Evolutionary conservation across 306 rosid species (phyloP), one percentile per base, ranked within the genome.

Genomic region (Cercis canadensis): DNA sequence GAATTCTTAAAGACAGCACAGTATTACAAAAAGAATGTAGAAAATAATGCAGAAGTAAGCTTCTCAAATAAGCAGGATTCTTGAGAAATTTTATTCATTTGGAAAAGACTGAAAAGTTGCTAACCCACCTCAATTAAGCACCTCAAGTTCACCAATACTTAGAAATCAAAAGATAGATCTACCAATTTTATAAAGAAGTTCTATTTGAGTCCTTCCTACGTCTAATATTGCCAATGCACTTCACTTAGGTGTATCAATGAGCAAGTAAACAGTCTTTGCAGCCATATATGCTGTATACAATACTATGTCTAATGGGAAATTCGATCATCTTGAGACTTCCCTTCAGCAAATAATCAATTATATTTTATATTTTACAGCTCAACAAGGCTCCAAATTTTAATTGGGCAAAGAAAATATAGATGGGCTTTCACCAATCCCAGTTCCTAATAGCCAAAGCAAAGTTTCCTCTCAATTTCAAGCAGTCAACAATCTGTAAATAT

Each of bases 1-100:
- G 82, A 76, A 81, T 54, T n/a, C 68, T 76, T 76, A 53, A 76
- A 81, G 65, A 52, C 2, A 12, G 18, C 60, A 33, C 46, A 12
- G 18, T 6, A 79, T 47, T 24, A 62, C 39, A 81, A 36, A 56
- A 65, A 63, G 9, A 63, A 56, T 33, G 34, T 39, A 47, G 36
- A 54, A 18, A 68, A 15, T 7, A n/a, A 39, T 45, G n/a, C 29
- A 7, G n/a, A n/a, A 37, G 55, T 49, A 36, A 68, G n/a, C n/a
- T n/a, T n/a, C n/a, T n/a, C n/a, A n/a, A n/a, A n/a, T n/a, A n/a
- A n/a, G n/a, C n/a, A n/a, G n/a, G n/a, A n/a, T n/a, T n/a, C n/a
- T n/a, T n/a, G n/a, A n/a, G n/a, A n/a, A 24, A 24, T 75, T 43
- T 7, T 9, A 50, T 57, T 65, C 46, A 34, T 13, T 54, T 18